Percentiles rank a stretch among this genome's conserved stretches.
Conservation (phyloP, 345 rosid species). For the Punica granatum region DNA sequence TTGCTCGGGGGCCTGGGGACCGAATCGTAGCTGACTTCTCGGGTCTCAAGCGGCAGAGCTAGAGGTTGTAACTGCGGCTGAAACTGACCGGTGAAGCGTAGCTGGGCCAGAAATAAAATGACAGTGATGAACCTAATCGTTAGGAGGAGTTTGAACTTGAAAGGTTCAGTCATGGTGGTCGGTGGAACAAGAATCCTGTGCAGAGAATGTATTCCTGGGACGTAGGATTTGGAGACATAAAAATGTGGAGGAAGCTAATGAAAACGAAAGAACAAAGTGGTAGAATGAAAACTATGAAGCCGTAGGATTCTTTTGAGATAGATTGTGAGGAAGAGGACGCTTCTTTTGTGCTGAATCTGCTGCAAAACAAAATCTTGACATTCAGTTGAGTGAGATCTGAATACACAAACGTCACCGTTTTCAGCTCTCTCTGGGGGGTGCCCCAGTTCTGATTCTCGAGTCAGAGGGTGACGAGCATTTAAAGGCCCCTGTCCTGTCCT, state of each 20-base stretch:
- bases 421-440: background rate
- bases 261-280: background rate
- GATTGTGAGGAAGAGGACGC: too few species aligned
- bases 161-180: constrained; percentile 2
- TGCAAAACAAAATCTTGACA: background rate
- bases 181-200: background rate
- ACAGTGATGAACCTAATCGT: constrained; percentile 4
- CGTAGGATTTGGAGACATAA: constrained; percentile 3
- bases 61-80: constrained; percentile 19
- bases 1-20: constrained; percentile 49
- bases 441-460: background rate
- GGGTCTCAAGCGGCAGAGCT: constrained; percentile 56
- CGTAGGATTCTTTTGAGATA: background rate
- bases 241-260: constrained; percentile 5
- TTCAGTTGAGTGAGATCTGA: background rate
- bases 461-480: constrained; percentile 2
- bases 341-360: background rate
- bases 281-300: background rate
- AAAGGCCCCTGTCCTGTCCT: background rate
- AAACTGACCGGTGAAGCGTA: constrained; percentile 11
- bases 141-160: background rate
- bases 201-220: background rate
- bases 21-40: constrained; percentile 27
- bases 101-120: constrained; percentile 14
- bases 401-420: background rate